Base-by-base conservation (phyloP, 441 rosid species). In the Eutrema salsugineum region DNA sequence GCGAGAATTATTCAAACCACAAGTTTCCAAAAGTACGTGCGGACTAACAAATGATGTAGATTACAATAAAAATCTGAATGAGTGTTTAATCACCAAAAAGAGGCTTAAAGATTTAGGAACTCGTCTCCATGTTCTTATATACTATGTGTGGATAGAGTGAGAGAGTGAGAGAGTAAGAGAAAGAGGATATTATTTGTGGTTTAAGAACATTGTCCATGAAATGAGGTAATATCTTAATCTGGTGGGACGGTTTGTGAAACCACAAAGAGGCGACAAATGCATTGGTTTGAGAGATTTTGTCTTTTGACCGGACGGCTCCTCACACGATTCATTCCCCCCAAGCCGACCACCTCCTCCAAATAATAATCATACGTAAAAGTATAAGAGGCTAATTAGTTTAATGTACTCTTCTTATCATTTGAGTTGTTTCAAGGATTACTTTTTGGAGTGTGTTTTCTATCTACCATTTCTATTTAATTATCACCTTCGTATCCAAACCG, bases 301-400 rank as follows among this genome's bases (percentile, higher is more conserved):
- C 61, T 66, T 66, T 67, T 10, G 33, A 74, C 7, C 49, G 57
- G 68, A 67, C 50, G 68, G 74, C 65, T 62, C 57, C 57, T 75
- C 49, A 50, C 42, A 60, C 40, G 63, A 68, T 75, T 60, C 78
- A 75, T 60, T 60, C 73, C 63, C 64, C 64, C 63, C 47, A 33
- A 62, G 38, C 79, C 74, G 79, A 75, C 79, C 79, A 75, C 46
- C 59, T 63, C 74, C 70, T 38, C 38, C 62, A 42, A 60, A 67
- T 51, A 43, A 53, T 60, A 51, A 33, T 61, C 50, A 61, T 61
- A 51, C 63, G 49, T 60, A n/a, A n/a, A n/a, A 22, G 27, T 22
- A 42, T 24, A 67, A 51, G 44, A 43, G 11, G 35, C 28, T 53
- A 75, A 3, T 60, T 49, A 8, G 38, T 48, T 73, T n/a, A 9